These are phyloP conservation scores for Nadsonia starkeyi-henricii DNA, from an alignment of 1,139 yeast species.

Conservation along the genomic window DNA sequence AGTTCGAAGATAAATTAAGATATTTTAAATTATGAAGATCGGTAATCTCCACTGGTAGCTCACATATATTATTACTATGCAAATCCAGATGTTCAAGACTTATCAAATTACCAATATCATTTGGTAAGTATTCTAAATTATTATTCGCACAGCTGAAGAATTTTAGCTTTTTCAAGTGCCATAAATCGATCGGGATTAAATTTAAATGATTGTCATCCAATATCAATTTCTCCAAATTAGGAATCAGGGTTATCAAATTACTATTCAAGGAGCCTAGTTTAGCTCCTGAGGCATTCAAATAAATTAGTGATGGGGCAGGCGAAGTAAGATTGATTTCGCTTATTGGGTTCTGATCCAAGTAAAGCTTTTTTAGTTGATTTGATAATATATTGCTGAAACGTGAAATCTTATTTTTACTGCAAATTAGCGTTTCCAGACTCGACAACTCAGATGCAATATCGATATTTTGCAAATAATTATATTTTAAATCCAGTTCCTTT, in stretches of 20 bases:
- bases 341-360: slow-evolving; percentile 64
- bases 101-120: slow-evolving; percentile 44
- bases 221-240: slow-evolving; percentile 58
- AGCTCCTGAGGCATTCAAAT: slow-evolving; percentile 67
- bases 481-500: slow-evolving; percentile 64
- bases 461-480: slow-evolving; percentile 53
- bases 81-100: slow-evolving; percentile 60
- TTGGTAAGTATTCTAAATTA: slow-evolving; percentile 61
- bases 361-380: slow-evolving; percentile 22
- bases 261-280: slow-evolving; percentile 63
- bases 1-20: slow-evolving; percentile 71
- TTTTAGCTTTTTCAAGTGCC: slow-evolving; percentile 42
- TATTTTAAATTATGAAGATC: slow-evolving; percentile 40
- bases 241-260: slow-evolving; percentile 46
- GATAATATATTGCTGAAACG: slow-evolving; percentile 41
- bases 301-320: slow-evolving; percentile 46
- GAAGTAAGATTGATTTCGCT: slow-evolving; percentile 58
- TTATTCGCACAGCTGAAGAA: slow-evolving; percentile 63
- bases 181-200: slow-evolving; percentile 57
- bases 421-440: slow-evolving; percentile 54
- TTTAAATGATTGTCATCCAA: slow-evolving; percentile 77
- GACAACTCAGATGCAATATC: slow-evolving; percentile 52
- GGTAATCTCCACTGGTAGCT: slow-evolving; percentile 59
- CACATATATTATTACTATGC: slow-evolving; percentile 72
- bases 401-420: slow-evolving; percentile 67